A percentile compares a stretch with the other conserved stretches of the same genome.
Conservation (phyloP, 148 eudicot genomes). For the Persicaria maculosa region DNA sequence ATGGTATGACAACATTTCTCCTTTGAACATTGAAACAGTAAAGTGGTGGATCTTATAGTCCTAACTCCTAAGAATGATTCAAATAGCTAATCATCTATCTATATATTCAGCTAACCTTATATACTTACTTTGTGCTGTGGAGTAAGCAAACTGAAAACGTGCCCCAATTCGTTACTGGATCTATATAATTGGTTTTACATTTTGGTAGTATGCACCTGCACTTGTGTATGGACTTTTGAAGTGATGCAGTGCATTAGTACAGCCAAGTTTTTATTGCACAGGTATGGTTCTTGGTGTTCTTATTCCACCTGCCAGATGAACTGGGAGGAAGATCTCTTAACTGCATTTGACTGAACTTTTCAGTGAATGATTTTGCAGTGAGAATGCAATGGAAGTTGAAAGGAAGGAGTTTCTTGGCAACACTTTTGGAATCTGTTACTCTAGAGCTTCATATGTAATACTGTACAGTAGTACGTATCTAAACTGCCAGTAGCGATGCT, state of each 20-base stretch:
- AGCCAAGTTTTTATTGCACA: slow-evolving; percentile 35
- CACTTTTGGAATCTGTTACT: too few relatives aligned
- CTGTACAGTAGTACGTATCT: too few relatives aligned
- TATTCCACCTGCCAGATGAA: not conserved
- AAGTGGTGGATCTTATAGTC: too few relatives aligned
- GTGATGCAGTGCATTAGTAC: too few relatives aligned
- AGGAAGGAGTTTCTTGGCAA: not conserved
- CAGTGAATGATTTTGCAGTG: slow-evolving; percentile 44
- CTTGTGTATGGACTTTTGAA: not conserved
- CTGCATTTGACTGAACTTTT: not conserved
- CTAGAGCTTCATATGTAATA: too few relatives aligned
- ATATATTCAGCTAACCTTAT: too few relatives aligned
- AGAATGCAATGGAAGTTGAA: slow-evolving; percentile 80
- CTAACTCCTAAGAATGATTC: too few relatives aligned
- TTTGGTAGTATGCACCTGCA: not conserved
- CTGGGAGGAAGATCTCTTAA: not conserved
- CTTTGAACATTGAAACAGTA: too few relatives aligned
- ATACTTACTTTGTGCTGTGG: not conserved
- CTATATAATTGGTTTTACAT: not conserved
- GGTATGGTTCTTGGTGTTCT: slow-evolving; percentile 25
- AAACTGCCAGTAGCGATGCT: too few relatives aligned
- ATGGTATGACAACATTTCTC: too few relatives aligned
- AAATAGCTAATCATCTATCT: too few relatives aligned
- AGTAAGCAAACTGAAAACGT: not conserved
- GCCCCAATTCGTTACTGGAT: not conserved